Conservation (phyloP, 768 basidiomycete species). For the Pleurotus pulmonarius region DNA sequence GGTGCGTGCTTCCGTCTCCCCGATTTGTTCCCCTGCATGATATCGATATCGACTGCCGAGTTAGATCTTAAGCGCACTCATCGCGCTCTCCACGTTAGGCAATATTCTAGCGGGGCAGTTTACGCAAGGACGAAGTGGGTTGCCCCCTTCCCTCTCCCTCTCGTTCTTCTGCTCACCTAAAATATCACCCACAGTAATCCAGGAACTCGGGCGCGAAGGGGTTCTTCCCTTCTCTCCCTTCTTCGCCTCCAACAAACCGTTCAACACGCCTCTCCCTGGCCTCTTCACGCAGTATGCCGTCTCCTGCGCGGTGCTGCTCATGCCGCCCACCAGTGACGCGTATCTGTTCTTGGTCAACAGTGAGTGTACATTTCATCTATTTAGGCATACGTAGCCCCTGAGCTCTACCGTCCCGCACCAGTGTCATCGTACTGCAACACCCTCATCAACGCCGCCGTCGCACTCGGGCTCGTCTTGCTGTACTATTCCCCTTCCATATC, state of each 20-base stretch:
- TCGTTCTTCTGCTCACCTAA: not conserved
- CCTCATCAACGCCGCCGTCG: constrained; percentile 56
- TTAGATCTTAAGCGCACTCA: constrained; percentile 56
- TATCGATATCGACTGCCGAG: not conserved
- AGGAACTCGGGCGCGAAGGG: constrained; percentile 72
- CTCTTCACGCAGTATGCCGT: constrained; percentile 60
- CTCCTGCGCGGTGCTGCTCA: constrained; percentile 50
- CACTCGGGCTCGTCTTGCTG: constrained; percentile 60
- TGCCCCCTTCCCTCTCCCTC: not conserved
- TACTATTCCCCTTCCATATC: constrained; percentile 34
- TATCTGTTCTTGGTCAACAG: constrained; percentile 69
- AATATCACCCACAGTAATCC: constrained; percentile 46
- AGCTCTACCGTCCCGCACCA: constrained; percentile 18
- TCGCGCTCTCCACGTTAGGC: constrained; percentile 63
- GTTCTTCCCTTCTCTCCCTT: constrained; percentile 62
- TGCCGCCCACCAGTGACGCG: constrained; percentile 68
- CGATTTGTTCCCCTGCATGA: too few species aligned
- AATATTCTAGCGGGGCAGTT: constrained; percentile 64
- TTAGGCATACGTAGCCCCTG: not conserved
- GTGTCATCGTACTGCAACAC: constrained; percentile 57
- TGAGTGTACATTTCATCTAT: constrained; percentile 23
- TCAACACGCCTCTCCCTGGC: constrained; percentile 61
- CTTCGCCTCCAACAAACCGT: constrained; percentile 71
- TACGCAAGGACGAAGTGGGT: constrained; percentile 58
- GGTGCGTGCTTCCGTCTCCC: too few species aligned